These are phyloP conservation scores for Podila verticillata DNA, from an alignment of 192 early-diverging fungal species.

Conservation along the genomic window DNA sequence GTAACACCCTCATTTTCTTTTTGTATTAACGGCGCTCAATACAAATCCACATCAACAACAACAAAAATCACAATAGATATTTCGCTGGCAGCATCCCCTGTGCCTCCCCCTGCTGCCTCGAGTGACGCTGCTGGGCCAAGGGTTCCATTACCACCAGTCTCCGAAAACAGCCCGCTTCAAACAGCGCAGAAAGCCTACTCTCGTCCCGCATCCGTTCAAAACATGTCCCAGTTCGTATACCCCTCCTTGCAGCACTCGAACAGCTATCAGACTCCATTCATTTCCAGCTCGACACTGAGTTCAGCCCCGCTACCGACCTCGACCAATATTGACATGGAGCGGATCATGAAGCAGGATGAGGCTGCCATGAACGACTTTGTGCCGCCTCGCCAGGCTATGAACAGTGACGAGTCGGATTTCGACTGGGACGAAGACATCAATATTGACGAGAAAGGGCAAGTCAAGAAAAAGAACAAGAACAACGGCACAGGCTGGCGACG, in stretches of 20 bases:
- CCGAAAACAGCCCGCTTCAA: conserved; percentile 18
- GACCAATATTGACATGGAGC: conserved; percentile 48
- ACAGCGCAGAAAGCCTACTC: conserved; percentile 15
- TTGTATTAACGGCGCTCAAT: background rate
- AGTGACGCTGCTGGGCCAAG: background rate
- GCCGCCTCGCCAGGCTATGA: conserved; percentile 48
- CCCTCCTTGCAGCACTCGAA: conserved; percentile 1
- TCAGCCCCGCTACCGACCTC: conserved; percentile 10
- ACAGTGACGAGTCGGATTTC: conserved; percentile 52
- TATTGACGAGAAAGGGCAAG: conserved; percentile 24
- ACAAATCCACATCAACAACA: background rate
- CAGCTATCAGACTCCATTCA: background rate
- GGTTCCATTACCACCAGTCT: conserved; percentile 23
- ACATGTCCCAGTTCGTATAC: conserved; percentile 15
- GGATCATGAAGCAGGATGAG: conserved; percentile 47
- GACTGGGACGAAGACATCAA: conserved; percentile 48
- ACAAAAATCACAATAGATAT: background rate
- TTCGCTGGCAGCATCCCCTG: background rate
- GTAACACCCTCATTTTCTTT: background rate
- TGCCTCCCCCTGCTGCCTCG: background rate
- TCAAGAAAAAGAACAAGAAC: conserved; percentile 2
- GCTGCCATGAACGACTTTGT: conserved; percentile 52
- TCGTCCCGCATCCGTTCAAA: conserved; percentile 23
- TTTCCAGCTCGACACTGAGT: background rate
- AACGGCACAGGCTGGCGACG: conserved; percentile 12